phyloP scores from a whole-genome alignment of 371 early-diverging fungal species.

The Lichtheimia corymbifera region DNA sequence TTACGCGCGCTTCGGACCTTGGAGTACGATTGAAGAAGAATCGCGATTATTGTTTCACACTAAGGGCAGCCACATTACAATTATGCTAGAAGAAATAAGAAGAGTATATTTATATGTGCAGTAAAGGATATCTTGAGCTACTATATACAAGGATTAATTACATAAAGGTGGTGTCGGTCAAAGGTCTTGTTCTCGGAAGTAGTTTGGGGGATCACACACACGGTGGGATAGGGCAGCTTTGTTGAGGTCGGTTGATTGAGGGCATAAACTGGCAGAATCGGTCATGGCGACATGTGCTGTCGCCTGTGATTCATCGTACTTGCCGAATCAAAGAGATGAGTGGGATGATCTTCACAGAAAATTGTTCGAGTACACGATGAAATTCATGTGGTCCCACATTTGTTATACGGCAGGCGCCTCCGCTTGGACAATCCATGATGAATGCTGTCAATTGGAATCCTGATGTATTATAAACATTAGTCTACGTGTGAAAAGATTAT shows the following conservation, averaged over 20 bases:
- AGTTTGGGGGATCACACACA: not conserved
- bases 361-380: not conserved
- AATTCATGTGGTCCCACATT: not conserved
- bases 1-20: too few relatives aligned
- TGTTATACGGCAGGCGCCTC: too few relatives aligned
- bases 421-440: conserved; percentile 3
- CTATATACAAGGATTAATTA: too few relatives aligned
- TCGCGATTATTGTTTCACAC: too few relatives aligned
- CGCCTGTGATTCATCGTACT: not conserved
- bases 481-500: not conserved
- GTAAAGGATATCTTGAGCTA: too few relatives aligned
- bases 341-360: not conserved
- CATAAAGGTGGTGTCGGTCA: too few relatives aligned
- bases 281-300: not conserved
- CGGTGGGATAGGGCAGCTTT: not conserved
- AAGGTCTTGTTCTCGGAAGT: not conserved
- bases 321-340: conserved; percentile 5
- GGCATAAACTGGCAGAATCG: too few relatives aligned
- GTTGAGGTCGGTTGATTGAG: not conserved
- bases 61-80: too few relatives aligned
- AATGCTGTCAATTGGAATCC: not conserved
- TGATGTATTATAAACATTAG: not conserved
- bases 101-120: too few relatives aligned
- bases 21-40: too few relatives aligned
- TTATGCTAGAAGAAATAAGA: too few relatives aligned